A percentile compares a stretch with the other conserved stretches of the same genome.
Conservation (phyloP, 1,284 basidiomycete genomes). For the Sanghuangporus sanghuang region DNA sequence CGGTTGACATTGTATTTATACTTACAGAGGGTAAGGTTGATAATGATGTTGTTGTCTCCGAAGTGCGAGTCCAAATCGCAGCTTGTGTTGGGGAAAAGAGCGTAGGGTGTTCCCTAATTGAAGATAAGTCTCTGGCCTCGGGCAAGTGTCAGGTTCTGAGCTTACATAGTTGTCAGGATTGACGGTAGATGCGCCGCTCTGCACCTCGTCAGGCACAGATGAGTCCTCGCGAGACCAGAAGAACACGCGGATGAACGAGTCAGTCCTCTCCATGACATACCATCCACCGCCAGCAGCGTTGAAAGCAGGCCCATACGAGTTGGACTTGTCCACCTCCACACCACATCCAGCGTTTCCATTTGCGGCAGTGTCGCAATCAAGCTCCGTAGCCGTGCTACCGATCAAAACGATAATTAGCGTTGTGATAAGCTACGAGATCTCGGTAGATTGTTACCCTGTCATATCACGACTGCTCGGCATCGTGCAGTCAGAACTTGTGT, state of each 20-base stretch:
- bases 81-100: slow-evolving; percentile 49
- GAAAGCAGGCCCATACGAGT: slow-evolving; percentile 57
- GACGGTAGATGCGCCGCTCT: slow-evolving; percentile 33
- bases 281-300: slow-evolving; percentile 61
- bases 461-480: slow-evolving; percentile 37
- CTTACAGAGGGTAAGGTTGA: slow-evolving; percentile 49
- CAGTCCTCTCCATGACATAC: slow-evolving; percentile 50
- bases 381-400: slow-evolving; percentile 31
- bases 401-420: background rate
- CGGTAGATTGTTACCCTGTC: slow-evolving; percentile 44
- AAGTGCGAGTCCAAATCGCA: slow-evolving; percentile 50
- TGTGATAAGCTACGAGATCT: slow-evolving; percentile 21
- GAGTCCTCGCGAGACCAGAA: slow-evolving; percentile 41
- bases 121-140: background rate
- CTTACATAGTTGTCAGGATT: slow-evolving; percentile 46
- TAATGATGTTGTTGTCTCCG: slow-evolving; percentile 54
- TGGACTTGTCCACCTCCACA: slow-evolving; percentile 39
- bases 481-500: slow-evolving; percentile 56
- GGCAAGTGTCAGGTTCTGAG: background rate
- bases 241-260: slow-evolving; percentile 42
- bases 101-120: slow-evolving; percentile 43
- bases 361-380: slow-evolving; percentile 51
- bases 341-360: slow-evolving; percentile 63
- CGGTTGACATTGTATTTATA: background rate
- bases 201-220: slow-evolving; percentile 36